Conservation (phyloP, 2,329 filamentous ascomycete genomes). For the Teratosphaeriaceae sp. region DNA sequence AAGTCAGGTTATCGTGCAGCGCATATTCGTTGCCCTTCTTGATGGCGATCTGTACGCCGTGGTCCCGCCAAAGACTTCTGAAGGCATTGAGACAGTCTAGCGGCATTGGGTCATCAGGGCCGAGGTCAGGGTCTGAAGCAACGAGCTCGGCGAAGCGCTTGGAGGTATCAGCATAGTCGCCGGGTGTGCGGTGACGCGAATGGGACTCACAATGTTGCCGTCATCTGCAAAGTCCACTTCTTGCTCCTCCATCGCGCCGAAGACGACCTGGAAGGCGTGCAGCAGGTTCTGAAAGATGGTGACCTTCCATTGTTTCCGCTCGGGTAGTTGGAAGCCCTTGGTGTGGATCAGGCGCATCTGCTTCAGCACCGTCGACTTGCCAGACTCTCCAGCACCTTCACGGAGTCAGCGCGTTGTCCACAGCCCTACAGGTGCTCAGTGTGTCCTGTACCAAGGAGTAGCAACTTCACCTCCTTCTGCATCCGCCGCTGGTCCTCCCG, state of each 20-base stretch:
- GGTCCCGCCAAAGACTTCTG: conserved; percentile 76
- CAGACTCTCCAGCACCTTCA: conserved; percentile 84
- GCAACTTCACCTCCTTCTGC: conserved; percentile 83
- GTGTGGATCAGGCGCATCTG: conserved; percentile 99
- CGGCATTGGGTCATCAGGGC: conserved; percentile 73
- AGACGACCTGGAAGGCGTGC: conserved; percentile 83
- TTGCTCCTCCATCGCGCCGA: conserved; percentile 85
- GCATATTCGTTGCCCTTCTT: conserved; percentile 94
- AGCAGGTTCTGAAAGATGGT: conserved; percentile 95
- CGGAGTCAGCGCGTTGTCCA: conserved; percentile 22
- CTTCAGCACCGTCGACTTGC: conserved; percentile 95
- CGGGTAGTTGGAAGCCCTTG: conserved; percentile 80
- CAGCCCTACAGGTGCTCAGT: not conserved
- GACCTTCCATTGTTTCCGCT: conserved; percentile 88
- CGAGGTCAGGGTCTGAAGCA: conserved; percentile 73
- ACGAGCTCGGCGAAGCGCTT: conserved; percentile 75
- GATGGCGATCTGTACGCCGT: conserved; percentile 79
- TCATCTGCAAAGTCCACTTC: conserved; percentile 70
- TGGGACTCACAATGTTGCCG: conserved; percentile 64
- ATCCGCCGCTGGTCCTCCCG: conserved; percentile 82
- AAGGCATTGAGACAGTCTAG: conserved; percentile 72
- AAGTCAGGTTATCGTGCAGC: conserved; percentile 88
- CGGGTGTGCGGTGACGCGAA: conserved; percentile 6
- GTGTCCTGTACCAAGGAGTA: conserved; percentile 66
- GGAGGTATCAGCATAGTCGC: conserved; percentile 28